Evolutionary conservation across 2,329 filamentous ascomycete species (phyloP).

Genomic region (Fusarium haematococcum): DNA sequence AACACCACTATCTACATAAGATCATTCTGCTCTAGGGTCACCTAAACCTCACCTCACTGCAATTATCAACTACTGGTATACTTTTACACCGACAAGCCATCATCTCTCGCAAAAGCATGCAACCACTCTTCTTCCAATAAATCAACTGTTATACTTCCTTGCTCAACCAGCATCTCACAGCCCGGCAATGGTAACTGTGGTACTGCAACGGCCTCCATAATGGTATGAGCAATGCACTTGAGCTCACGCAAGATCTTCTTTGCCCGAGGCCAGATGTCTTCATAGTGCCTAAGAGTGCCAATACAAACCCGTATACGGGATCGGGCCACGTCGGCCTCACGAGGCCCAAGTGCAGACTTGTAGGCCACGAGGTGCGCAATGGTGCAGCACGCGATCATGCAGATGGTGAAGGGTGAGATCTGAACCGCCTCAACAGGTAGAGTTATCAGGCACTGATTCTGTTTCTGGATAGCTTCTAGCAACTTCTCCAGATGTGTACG

Average conservation of each 20-base stretch:
- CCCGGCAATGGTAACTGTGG: neutral
- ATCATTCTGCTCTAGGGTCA: neutral
- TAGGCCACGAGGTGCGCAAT: neutral
- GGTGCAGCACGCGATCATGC: neutral
- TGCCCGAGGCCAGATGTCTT: neutral
- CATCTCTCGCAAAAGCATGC: neutral
- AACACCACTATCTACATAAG: neutral
- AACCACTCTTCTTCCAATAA: neutral
- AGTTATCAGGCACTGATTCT: neutral
- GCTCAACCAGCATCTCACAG: neutral
- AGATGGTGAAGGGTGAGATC: neutral
- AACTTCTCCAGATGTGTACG: neutral
- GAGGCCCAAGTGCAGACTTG: neutral
- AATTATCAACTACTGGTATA: neutral
- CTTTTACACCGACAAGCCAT: neutral
- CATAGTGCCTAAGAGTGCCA: neutral
- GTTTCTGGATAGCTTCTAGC: neutral
- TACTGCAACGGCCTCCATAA: neutral
- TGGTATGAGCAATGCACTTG: neutral
- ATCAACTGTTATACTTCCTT: neutral
- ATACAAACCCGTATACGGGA: neutral
- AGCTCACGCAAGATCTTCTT: neutral
- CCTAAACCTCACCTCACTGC: neutral
- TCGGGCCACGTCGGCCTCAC: neutral
- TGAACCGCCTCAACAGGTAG: neutral